phyloP scores from a whole-genome alignment of 208 protist genomes.

The Leishmania braziliensis region DNA sequence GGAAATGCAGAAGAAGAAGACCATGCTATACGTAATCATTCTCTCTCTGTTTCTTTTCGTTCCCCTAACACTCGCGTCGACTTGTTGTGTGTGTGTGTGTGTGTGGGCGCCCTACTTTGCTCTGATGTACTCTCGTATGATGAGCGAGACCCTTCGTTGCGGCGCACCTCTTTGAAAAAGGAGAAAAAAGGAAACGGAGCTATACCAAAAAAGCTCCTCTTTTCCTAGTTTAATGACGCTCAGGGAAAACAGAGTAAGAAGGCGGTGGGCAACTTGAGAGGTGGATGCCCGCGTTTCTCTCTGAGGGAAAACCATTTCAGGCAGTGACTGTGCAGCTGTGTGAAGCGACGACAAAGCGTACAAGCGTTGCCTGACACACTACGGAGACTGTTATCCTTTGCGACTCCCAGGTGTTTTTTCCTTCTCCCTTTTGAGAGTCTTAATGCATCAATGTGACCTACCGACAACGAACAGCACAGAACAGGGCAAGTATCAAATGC shows the following conservation, averaged over 20 bases:
- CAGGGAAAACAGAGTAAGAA: neutral
- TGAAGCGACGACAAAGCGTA: neutral
- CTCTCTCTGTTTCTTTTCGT: neutral
- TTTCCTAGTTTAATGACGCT: neutral
- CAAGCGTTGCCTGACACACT: neutral
- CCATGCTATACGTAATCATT: neutral
- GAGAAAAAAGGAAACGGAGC: neutral
- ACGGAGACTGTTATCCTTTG: neutral
- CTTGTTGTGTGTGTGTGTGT: neutral
- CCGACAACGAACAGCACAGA: neutral
- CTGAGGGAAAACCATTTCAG: neutral
- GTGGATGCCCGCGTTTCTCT: neutral
- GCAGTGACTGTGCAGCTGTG: neutral
- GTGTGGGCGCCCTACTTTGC: neutral
- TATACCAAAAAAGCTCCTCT: neutral
- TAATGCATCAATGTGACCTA: neutral
- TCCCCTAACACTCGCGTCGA: neutral
- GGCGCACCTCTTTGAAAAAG: constrained; percentile 1
- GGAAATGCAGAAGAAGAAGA: neutral
- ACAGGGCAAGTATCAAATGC: neutral
- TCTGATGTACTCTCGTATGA: constrained; percentile 2
- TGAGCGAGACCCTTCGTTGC: constrained; percentile 9
- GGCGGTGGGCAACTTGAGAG: neutral
- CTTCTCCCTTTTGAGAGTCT: neutral
- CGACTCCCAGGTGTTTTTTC: neutral